Percentiles rank a stretch among this genome's conserved stretches.
phyloP scores from a whole-genome alignment of 176 grass and related monocot genomes.

The Cymbopogon citratus region DNA sequence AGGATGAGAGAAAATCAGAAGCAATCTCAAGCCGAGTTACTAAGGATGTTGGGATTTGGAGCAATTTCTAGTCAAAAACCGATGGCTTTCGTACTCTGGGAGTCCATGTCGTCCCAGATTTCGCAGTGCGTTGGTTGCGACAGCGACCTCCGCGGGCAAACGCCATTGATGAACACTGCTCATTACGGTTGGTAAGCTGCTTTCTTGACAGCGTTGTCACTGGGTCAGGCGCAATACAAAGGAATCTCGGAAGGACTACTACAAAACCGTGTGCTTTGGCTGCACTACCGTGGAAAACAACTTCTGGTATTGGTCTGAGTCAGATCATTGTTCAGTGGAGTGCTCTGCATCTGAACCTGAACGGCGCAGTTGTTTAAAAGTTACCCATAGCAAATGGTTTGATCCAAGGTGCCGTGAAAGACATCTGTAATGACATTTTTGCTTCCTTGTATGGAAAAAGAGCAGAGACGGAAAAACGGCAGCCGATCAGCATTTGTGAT shows the following conservation, averaged over 20 bases:
- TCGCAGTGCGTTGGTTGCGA: slow-evolving; percentile 4
- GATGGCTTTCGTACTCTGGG: neutral
- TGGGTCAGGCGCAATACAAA: neutral
- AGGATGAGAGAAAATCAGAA: too few species aligned
- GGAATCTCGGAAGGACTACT: neutral
- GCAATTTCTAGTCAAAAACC: neutral
- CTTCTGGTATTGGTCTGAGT: neutral
- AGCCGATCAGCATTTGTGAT: too few species aligned
- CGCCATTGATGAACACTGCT: neutral
- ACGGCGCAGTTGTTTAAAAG: too few species aligned
- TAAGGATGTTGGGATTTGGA: neutral
- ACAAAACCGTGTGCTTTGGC: neutral
- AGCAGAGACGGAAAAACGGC: neutral
- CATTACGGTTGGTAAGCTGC: slow-evolving; percentile 21
- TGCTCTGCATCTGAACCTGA: neutral
- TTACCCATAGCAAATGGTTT: neutral
- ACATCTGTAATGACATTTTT: neutral
- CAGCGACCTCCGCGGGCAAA: slow-evolving; percentile 1
- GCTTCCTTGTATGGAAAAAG: neutral
- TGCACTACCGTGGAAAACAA: slow-evolving; percentile 2
- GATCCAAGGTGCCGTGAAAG: neutral
- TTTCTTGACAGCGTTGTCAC: slow-evolving; percentile 28
- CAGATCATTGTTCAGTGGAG: too few species aligned
- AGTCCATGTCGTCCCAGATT: neutral
- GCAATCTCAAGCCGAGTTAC: too few species aligned